phyloP scores from a whole-genome alignment of 2,329 filamentous ascomycete genomes.

The Fusarium sulawesiense region DNA sequence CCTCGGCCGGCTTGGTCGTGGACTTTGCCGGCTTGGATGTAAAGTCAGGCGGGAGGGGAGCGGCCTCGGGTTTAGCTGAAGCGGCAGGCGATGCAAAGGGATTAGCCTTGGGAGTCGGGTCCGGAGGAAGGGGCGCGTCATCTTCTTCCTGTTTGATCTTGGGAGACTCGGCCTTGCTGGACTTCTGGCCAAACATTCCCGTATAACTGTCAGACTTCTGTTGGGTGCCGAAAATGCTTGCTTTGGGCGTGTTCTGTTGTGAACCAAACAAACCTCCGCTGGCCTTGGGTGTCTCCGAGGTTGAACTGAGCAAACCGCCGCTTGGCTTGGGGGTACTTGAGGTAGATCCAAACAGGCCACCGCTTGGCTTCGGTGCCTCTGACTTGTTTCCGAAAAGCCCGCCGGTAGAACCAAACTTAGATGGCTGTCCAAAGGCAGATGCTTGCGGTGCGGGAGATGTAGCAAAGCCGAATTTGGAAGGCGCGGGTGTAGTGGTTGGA shows the following conservation, averaged over 20 bases:
- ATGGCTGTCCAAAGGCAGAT: conserved; percentile 52
- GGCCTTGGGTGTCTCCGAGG: conserved; percentile 47
- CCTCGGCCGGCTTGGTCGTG: conserved; percentile 18
- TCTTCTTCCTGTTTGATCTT: conserved; percentile 53
- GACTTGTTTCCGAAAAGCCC: conserved; percentile 47
- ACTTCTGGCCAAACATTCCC: conserved; percentile 42
- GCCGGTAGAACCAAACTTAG: conserved; percentile 44
- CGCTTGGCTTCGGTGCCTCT: conserved; percentile 41
- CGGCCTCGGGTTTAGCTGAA: conserved; percentile 50
- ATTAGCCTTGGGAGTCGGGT: conserved; percentile 60
- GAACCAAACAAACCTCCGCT: conserved; percentile 38
- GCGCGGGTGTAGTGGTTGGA: conserved; percentile 64
- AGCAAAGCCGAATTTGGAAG: conserved; percentile 58
- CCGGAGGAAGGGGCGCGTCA: conserved; percentile 63
- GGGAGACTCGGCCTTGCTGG: conserved; percentile 44
- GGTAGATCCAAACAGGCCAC: conserved; percentile 43
- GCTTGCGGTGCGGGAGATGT: conserved; percentile 50
- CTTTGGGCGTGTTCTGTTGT: conserved; percentile 39
- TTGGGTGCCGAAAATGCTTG: conserved; percentile 37
- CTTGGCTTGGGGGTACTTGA: conserved; percentile 33
- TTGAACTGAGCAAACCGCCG: conserved; percentile 38
- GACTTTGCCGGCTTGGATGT: conserved; percentile 25
- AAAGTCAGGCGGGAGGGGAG: conserved; percentile 60
- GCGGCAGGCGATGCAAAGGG: conserved; percentile 45
- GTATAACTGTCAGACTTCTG: conserved; percentile 40